Evolutionary conservation across 2,329 filamentous ascomycete genomes (phyloP).

Genomic region (Hypoxylon rubiginosum): DNA sequence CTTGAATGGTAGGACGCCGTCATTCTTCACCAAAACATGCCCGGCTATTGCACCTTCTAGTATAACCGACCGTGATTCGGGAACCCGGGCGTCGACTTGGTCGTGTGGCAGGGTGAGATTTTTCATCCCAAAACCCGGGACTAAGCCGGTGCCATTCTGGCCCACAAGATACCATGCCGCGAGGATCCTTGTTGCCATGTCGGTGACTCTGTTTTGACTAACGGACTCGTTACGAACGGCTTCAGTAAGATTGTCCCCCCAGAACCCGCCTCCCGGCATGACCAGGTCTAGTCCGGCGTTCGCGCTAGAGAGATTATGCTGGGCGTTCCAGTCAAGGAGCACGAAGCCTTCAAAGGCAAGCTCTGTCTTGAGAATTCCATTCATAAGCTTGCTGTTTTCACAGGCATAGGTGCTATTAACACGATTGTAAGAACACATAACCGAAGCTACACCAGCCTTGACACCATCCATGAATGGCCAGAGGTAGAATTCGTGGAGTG

Average conservation of each 20-base stretch:
- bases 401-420: constrained; percentile 81
- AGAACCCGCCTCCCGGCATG: constrained; percentile 70
- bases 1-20: constrained; percentile 71
- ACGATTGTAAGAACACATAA: constrained; percentile 80
- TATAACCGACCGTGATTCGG: constrained; percentile 59
- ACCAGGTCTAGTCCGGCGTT: constrained; percentile 77
- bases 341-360: constrained; percentile 78
- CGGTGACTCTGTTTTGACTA: constrained; percentile 76
- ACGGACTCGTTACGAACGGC: constrained; percentile 84
- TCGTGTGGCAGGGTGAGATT: constrained; percentile 66
- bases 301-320: constrained; percentile 69
- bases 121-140: constrained; percentile 69
- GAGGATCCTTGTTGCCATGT: constrained; percentile 81
- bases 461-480: constrained; percentile 76
- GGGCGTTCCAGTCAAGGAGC: constrained; percentile 77
- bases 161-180: constrained; percentile 71
- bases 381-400: constrained; percentile 77
- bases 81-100: constrained; percentile 63
- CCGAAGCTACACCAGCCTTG: constrained; percentile 66
- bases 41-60: constrained; percentile 70
- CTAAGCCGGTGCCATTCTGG: constrained; percentile 63
- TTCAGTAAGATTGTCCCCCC: constrained; percentile 77
- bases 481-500: constrained; percentile 74
- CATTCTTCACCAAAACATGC: constrained; percentile 85
- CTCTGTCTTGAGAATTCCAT: constrained; percentile 75